These are phyloP conservation scores for Chrysanthemum makinoi DNA, from an alignment of 129 eudicot genomes.

Conservation along the genomic window DNA sequence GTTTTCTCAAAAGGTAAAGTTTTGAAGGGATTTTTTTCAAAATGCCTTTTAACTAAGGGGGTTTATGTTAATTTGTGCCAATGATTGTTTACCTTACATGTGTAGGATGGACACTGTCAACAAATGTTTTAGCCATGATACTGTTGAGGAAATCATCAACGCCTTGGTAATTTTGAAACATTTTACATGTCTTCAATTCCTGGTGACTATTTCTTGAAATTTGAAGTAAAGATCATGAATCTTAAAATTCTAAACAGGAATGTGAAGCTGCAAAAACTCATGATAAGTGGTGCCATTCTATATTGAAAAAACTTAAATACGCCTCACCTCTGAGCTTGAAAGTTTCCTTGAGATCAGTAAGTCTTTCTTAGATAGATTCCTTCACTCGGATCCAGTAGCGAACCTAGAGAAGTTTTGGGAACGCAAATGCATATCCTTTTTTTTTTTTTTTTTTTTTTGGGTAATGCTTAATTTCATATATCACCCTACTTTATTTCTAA, in stretches of 20 bases:
- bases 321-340: not conserved
- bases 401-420: too few species aligned
- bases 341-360: not conserved
- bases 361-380: not conserved
- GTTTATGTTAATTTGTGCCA: not conserved
- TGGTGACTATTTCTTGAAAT: not conserved
- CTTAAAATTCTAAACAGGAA: not conserved
- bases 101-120: conserved; percentile 58
- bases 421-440: too few species aligned
- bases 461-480: too few species aligned
- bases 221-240: not conserved
- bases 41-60: not conserved
- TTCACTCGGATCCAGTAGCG: too few species aligned
- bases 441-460: too few species aligned
- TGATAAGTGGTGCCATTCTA: not conserved
- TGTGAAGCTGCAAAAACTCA: not conserved
- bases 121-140: conserved; percentile 76
- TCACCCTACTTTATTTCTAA: too few species aligned
- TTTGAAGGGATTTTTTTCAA: not conserved
- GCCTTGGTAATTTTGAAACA: conserved; percentile 48
- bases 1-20: conserved; percentile 20
- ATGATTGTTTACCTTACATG: too few species aligned
- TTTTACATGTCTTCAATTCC: not conserved
- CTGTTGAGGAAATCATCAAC: conserved; percentile 85
- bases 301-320: not conserved